A percentile compares a stretch with the other conserved stretches of the same genome.
These are phyloP conservation scores for Magnusiomyces ingens DNA, from an alignment of 1,139 yeast genomes.

Conservation along the genomic window DNA sequence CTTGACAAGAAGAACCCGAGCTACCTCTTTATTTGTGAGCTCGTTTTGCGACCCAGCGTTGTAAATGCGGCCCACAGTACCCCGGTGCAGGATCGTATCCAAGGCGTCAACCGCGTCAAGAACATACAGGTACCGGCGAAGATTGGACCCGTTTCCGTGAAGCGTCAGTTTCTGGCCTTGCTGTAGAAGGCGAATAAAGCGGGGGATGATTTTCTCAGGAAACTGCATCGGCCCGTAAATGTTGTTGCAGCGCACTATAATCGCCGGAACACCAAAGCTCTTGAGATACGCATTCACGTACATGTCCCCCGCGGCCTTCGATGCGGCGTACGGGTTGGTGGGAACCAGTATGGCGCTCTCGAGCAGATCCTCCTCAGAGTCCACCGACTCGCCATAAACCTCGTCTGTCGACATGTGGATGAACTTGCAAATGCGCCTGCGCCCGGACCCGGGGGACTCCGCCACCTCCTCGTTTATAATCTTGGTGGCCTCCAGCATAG, in stretches of 20 bases:
- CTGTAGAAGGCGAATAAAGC: conserved; percentile 31
- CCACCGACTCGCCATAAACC: conserved; percentile 45
- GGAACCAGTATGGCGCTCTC: conserved; percentile 42
- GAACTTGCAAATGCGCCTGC: conserved; percentile 23
- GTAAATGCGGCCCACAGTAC: conserved; percentile 36
- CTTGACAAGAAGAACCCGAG: conserved; percentile 26
- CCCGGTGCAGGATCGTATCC: conserved; percentile 32
- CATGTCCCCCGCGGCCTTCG: conserved; percentile 53
- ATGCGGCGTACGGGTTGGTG: conserved; percentile 55
- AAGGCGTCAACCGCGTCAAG: conserved; percentile 45
- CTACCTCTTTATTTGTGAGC: conserved; percentile 37
- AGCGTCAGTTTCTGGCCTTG: conserved; percentile 29
- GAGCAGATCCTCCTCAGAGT: conserved; percentile 27
- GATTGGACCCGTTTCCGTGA: conserved; percentile 47
- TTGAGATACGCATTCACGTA: conserved; percentile 43
- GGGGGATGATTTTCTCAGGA: conserved; percentile 53
- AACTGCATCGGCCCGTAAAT: conserved; percentile 52
- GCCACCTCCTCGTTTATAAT: conserved; percentile 1
- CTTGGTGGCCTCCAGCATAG: conserved; percentile 42
- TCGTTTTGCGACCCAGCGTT: conserved; percentile 47
- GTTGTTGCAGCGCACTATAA: conserved; percentile 47
- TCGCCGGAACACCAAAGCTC: conserved; percentile 42
- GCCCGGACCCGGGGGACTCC: neutral
- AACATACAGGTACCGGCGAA: conserved; percentile 44
- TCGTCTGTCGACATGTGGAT: conserved; percentile 58